Conservation (phyloP, 805 yeast species). For the Pichia californica region DNA sequence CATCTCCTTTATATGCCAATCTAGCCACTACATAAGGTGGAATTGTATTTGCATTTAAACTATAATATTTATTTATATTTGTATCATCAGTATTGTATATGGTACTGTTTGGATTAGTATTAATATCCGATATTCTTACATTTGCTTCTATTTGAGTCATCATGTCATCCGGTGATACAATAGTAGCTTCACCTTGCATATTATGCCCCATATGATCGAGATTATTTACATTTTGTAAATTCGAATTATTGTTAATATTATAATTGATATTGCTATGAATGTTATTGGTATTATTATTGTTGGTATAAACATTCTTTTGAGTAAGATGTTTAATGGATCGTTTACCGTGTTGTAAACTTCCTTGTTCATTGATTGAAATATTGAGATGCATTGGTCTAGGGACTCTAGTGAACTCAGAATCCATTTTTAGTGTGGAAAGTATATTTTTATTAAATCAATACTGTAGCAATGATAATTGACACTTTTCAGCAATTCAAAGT, state of each 20-base stretch:
- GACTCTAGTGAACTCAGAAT: too few relatives aligned
- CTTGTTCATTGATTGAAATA: too few relatives aligned
- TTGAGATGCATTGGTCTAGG: too few relatives aligned
- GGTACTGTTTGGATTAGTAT: background rate
- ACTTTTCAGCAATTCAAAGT: too few relatives aligned
- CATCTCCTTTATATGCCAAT: background rate
- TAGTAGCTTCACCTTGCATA: too few relatives aligned
- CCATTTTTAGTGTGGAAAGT: too few relatives aligned
- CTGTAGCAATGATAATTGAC: too few relatives aligned
- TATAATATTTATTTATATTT: constrained; percentile 2
- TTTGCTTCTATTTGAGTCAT: background rate
- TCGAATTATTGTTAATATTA: background rate
- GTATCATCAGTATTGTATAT: background rate
- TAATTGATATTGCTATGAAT: background rate
- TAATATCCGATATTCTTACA: background rate
- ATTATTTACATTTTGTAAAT: background rate
- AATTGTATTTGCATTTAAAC: constrained; percentile 8
- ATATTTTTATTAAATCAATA: too few relatives aligned
- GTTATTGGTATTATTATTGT: background rate
- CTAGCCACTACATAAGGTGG: constrained; percentile 19
- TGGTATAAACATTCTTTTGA: background rate
- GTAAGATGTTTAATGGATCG: background rate
- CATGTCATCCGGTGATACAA: background rate
- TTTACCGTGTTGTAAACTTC: background rate
- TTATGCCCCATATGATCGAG: too few relatives aligned